These are phyloP conservation scores for Ceratobasidium sp. DNA, from an alignment of 1,284 basidiomycete genomes.

Conservation along the genomic window DNA sequence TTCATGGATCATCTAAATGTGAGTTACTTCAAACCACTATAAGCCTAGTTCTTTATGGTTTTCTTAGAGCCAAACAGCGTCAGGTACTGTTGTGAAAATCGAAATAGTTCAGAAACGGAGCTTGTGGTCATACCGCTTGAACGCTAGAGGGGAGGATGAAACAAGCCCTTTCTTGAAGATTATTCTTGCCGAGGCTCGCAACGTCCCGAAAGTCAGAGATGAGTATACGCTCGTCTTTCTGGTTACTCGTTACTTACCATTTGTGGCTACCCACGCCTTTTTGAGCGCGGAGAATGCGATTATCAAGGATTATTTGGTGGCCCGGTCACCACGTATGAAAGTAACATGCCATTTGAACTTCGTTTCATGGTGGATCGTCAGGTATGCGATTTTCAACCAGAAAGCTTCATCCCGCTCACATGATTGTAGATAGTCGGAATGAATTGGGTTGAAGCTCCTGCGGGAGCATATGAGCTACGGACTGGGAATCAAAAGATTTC, in stretches of 20 bases:
- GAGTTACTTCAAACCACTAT: constrained; percentile 47
- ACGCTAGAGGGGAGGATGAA: constrained; percentile 64
- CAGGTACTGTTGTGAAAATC: constrained; percentile 59
- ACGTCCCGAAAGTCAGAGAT: constrained; percentile 88
- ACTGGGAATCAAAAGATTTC: constrained; percentile 67
- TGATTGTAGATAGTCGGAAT: constrained; percentile 81
- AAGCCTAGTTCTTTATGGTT: not conserved
- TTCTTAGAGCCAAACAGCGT: constrained; percentile 49
- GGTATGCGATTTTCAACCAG: constrained; percentile 53
- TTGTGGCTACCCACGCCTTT: constrained; percentile 66
- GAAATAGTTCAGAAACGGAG: constrained; percentile 72
- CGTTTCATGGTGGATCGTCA: constrained; percentile 97
- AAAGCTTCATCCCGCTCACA: constrained; percentile 6
- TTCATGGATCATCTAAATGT: constrained; percentile 81
- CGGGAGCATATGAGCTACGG: constrained; percentile 74
- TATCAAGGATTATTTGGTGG: constrained; percentile 73
- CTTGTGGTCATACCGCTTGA: constrained; percentile 77
- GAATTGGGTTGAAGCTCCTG: constrained; percentile 94
- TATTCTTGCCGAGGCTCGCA: constrained; percentile 71
- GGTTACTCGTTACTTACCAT: constrained; percentile 43
- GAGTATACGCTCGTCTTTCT: constrained; percentile 55
- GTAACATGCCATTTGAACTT: constrained; percentile 85
- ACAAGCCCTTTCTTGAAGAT: constrained; percentile 82
- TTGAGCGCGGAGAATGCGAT: constrained; percentile 80
- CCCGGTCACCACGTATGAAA: constrained; percentile 77